Conservation (phyloP, 2,329 filamentous ascomycete species). For the Sordariomycetes sp. region DNA sequence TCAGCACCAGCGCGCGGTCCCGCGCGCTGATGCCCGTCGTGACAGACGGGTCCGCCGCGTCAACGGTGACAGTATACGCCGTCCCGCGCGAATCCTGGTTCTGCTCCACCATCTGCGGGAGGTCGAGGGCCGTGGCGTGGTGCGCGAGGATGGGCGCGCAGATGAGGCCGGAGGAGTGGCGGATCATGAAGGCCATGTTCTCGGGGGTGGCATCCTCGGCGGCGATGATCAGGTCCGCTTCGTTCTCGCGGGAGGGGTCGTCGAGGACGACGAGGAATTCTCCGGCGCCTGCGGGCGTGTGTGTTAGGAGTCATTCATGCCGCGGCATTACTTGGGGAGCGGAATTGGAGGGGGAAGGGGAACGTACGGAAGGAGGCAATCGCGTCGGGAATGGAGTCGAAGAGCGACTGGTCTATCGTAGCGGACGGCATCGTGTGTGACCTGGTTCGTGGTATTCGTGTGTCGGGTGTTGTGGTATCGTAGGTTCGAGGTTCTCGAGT, state of each 20-base stretch:
- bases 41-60: conserved; percentile 58
- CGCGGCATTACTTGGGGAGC: background rate
- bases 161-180: conserved; percentile 79
- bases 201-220: conserved; percentile 70
- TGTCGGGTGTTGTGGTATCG: background rate
- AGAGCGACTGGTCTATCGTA: conserved; percentile 36
- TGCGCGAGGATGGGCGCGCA: conserved; percentile 69
- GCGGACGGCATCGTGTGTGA: conserved; percentile 32
- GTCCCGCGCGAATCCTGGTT: conserved; percentile 77
- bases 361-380: conserved; percentile 50
- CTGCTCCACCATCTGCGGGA: conserved; percentile 75
- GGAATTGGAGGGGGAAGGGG: background rate
- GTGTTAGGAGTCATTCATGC: background rate
- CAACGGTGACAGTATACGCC: conserved; percentile 85
- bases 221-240: conserved; percentile 95
- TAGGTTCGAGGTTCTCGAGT: background rate
- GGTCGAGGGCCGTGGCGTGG: conserved; percentile 55
- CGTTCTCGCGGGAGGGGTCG: conserved; percentile 84
- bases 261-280: conserved; percentile 96
- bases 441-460: background rate
- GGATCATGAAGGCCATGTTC: conserved; percentile 94
- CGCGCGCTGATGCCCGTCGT: conserved; percentile 85
- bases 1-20: conserved; percentile 73
- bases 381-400: conserved; percentile 52
- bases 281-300: conserved; percentile 44